Evolutionary conservation across 2,329 filamentous ascomycete genomes (phyloP).

Genomic region (Cordyceps cicadae): DNA sequence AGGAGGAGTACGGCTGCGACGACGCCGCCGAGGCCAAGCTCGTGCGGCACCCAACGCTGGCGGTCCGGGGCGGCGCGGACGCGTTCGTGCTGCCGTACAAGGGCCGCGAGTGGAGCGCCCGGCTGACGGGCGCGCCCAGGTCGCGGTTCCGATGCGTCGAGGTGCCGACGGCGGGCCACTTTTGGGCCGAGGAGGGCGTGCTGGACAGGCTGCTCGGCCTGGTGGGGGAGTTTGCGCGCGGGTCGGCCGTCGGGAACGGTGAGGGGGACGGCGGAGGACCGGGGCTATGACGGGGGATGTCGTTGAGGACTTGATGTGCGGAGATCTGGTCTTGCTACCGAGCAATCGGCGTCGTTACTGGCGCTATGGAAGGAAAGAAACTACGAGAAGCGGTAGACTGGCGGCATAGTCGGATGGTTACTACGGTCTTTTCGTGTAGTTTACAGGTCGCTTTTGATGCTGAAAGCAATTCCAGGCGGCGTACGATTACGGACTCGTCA

Average conservation of each 20-base stretch:
- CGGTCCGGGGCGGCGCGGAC: constrained; percentile 68
- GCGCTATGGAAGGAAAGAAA: not conserved
- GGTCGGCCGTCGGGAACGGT: not conserved
- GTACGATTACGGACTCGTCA: too few relatives aligned
- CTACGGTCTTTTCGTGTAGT: not conserved
- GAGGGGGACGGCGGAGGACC: too few relatives aligned
- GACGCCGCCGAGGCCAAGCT: constrained; percentile 45
- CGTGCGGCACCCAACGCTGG: constrained; percentile 52
- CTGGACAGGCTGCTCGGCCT: constrained; percentile 26
- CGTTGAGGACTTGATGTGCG: too few relatives aligned
- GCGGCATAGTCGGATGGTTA: not conserved
- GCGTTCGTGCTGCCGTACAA: constrained; percentile 60
- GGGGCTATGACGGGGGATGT: not conserved
- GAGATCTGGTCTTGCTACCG: not conserved
- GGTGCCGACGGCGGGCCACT: constrained; percentile 49
- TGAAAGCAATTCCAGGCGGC: too few relatives aligned
- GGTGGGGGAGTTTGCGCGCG: constrained; percentile 21
- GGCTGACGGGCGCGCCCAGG: constrained; percentile 34
- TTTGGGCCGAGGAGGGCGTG: constrained; percentile 51
- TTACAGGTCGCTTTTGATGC: too few relatives aligned
- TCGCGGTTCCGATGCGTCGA: constrained; percentile 42
- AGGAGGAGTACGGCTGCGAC: not conserved
- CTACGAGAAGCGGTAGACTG: not conserved
- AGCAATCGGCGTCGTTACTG: not conserved
- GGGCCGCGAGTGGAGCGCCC: constrained; percentile 57